These are phyloP conservation scores for Lanmaoa pseudosensibilis DNA, from an alignment of 768 basidiomycete genomes.

Conservation along the genomic window DNA sequence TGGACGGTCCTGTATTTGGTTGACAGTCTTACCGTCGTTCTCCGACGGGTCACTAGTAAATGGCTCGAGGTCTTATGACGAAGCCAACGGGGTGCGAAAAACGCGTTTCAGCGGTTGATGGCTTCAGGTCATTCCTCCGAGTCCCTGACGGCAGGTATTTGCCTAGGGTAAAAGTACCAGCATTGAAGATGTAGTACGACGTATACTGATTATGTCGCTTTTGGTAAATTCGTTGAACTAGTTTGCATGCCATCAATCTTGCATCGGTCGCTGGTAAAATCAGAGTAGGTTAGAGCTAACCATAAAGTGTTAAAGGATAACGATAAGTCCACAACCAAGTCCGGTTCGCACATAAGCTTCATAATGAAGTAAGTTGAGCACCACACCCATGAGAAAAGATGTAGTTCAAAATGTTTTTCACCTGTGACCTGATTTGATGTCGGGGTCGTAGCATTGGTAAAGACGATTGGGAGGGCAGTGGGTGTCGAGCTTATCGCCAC, in stretches of 20 bases:
- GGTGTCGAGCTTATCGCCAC: neutral
- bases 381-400: neutral
- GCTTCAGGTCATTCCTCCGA: neutral
- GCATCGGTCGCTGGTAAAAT: too few relatives aligned
- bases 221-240: neutral
- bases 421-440: too few relatives aligned
- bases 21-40: neutral
- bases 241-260: too few relatives aligned
- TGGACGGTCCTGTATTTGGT: neutral
- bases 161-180: neutral
- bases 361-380: neutral
- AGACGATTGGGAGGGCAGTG: neutral
- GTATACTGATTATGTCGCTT: neutral
- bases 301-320: neutral
- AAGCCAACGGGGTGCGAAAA: neutral
- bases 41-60: neutral
- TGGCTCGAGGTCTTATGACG: neutral
- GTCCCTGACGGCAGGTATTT: neutral
- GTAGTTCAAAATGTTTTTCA: neutral
- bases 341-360: neutral
- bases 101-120: neutral
- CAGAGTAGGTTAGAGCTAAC: too few relatives aligned
- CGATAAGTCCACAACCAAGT: neutral
- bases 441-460: neutral
- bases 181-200: neutral